Conservation (phyloP, 192 early-diverging fungal genomes). For the Haplosporangium gracile region DNA sequence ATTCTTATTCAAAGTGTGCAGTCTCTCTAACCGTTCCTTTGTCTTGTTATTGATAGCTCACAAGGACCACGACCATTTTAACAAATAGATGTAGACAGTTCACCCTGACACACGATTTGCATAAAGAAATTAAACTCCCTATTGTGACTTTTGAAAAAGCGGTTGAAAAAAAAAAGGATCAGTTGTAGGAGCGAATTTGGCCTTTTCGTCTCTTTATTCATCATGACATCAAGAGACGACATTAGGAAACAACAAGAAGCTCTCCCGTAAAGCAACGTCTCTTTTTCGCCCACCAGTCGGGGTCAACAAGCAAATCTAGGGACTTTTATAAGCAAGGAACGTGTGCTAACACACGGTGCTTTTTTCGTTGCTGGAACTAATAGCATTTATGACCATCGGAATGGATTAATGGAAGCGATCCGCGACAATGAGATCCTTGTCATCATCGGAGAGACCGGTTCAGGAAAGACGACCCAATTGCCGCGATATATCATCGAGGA, state of each 20-base stretch:
- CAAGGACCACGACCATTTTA: conserved; percentile 59
- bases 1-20: too few relatives aligned
- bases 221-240: conserved; percentile 27
- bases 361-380: not conserved
- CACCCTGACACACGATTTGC: not conserved
- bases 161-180: not conserved
- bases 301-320: not conserved
- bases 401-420: conserved; percentile 82
- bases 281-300: not conserved
- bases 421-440: conserved; percentile 88
- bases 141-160: too few relatives aligned
- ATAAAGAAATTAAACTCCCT: too few relatives aligned
- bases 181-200: not conserved
- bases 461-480: conserved; percentile 91
- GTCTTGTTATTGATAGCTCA: conserved; percentile 32
- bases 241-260: conserved; percentile 41
- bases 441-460: conserved; percentile 94
- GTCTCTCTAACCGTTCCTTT: not conserved
- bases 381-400: conserved; percentile 51
- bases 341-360: not conserved
- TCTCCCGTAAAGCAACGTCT: conserved; percentile 31
- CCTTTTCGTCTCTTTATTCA: not conserved
- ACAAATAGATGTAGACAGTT: conserved; percentile 18
- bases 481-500: conserved; percentile 83
- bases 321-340: not conserved